Evolutionary conservation across 495 filamentous ascomycete genomes (phyloP), one percentile per base, ranked within the genome.

Genomic region (Neurospora terricola): DNA sequence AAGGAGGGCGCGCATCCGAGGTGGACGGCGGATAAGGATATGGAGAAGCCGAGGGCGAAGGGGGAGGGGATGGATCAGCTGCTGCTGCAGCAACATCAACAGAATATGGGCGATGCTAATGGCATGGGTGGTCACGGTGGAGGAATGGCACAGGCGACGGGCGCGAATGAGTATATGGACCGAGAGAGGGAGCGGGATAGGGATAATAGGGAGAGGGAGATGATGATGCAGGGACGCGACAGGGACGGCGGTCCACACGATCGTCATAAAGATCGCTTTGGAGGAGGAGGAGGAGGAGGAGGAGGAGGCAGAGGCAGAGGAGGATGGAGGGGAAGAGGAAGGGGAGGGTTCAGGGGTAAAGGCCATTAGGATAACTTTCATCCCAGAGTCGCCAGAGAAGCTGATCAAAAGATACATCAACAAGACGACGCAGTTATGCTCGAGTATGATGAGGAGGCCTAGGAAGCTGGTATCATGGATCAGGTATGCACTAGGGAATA

Each of bases 1-100:
- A 88, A 89, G 78, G 87, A 88, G 73, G 90, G 94, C 38, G 92
- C 93, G 4, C 96, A 99, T 83, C 88, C 94, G 11, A 83, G 88
- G 38, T 98, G 93, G 91, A 75, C 68, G 45, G 54, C 5, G 40
- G 88, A 92, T 30, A 85, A 83, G 73, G 87, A 90, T 38, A 86
- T 98, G 73, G 89, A 91, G 75, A 89, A 88, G 77, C 93, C 94
- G 7, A 88, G 89, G 38, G 87, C 92, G 16, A 88, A 87, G 82
- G 79, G 82, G 79, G 80, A 89, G 84, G 82, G 85, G 82, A 82
- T 84, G 80, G 77, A 84, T 77, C 72, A 87, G 76, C 87, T 83
- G 77, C 78, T 80, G 83, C 81, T 87, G 81, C 77, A 86, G 82
- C 37, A 38, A 36, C 43, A 37, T 14, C 36, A 18, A 30, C 70